A percentile compares a stretch with the other conserved stretches of the same genome.
Conservation (phyloP, 1,139 yeast genomes). For the Candida neerlandica region DNA sequence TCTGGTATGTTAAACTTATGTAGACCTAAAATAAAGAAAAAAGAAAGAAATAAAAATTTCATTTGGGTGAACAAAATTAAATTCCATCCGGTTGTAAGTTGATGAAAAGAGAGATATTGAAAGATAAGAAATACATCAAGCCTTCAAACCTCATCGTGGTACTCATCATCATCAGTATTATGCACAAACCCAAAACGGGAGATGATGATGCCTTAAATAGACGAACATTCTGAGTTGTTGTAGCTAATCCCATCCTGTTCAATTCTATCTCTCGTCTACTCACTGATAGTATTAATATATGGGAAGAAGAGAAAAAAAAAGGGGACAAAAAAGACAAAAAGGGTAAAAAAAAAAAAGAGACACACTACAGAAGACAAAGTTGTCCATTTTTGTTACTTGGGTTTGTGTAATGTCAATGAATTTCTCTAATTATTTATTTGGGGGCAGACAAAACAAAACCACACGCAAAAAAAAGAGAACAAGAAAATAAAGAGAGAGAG, state of each 20-base stretch:
- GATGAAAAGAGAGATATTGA: too few relatives aligned
- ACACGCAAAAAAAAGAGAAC: not conserved
- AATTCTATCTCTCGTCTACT: not conserved
- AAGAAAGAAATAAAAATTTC: not conserved
- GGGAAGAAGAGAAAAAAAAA: too few relatives aligned
- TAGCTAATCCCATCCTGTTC: not conserved
- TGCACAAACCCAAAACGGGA: not conserved
- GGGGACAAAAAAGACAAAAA: not conserved
- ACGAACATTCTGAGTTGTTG: not conserved
- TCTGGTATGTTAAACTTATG: not conserved
- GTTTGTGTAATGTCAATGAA: too few relatives aligned
- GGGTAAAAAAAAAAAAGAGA: too few relatives aligned
- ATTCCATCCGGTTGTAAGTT: not conserved
- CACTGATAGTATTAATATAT: too few relatives aligned
- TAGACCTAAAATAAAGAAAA: not conserved
- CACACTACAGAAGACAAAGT: too few relatives aligned
- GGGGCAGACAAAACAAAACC: too few relatives aligned
- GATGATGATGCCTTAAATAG: not conserved
- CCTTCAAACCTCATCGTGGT: not conserved
- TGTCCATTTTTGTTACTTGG: too few relatives aligned
- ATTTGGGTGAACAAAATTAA: not conserved
- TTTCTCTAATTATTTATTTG: too few relatives aligned
- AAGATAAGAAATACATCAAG: too few relatives aligned
- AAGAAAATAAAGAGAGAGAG: too few relatives aligned
- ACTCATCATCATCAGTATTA: not conserved